Evolutionary conservation across 768 basidiomycete species (phyloP).

Genomic region (Podaxis carcinomalis): DNA sequence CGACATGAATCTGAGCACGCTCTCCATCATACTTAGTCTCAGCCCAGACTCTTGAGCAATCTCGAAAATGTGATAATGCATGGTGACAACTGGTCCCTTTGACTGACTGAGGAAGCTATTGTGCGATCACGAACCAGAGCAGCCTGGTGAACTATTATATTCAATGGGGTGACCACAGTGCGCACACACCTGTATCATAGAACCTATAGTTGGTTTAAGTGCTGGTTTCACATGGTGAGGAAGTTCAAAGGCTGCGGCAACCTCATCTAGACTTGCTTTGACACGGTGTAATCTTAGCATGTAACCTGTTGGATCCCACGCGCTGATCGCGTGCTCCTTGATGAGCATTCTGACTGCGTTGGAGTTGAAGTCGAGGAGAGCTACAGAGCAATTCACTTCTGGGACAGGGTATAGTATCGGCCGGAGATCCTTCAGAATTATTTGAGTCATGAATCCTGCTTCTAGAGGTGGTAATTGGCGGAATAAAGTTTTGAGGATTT

Average conservation of each 20-base stretch:
- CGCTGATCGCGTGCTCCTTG: slow-evolving; percentile 60
- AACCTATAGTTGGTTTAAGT: slow-evolving; percentile 45
- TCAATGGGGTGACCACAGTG: not conserved
- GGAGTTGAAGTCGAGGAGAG: slow-evolving; percentile 53
- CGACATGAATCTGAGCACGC: slow-evolving; percentile 88
- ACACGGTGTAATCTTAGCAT: slow-evolving; percentile 52
- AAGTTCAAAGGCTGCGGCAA: slow-evolving; percentile 39
- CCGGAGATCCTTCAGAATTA: slow-evolving; percentile 83
- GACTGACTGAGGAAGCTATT: slow-evolving; percentile 77
- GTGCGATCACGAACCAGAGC: not conserved
- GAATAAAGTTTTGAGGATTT: slow-evolving; percentile 54
- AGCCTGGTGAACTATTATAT: not conserved
- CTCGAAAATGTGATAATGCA: slow-evolving; percentile 42
- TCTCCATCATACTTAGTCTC: slow-evolving; percentile 97
- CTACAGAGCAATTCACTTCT: slow-evolving; percentile 41
- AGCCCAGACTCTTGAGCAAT: slow-evolving; percentile 58
- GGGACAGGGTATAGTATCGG: slow-evolving; percentile 73
- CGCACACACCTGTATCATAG: slow-evolving; percentile 62
- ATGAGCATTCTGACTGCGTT: slow-evolving; percentile 52
- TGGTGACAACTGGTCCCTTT: slow-evolving; percentile 65
- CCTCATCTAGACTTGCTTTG: slow-evolving; percentile 56
- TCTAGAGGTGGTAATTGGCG: slow-evolving; percentile 56
- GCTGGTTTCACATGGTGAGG: slow-evolving; percentile 21
- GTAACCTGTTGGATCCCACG: slow-evolving; percentile 60
- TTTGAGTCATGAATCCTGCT: slow-evolving; percentile 71